These are phyloP conservation scores for Pugionium dolabratum DNA, from an alignment of 345 rosid genomes.

Conservation along the genomic window DNA sequence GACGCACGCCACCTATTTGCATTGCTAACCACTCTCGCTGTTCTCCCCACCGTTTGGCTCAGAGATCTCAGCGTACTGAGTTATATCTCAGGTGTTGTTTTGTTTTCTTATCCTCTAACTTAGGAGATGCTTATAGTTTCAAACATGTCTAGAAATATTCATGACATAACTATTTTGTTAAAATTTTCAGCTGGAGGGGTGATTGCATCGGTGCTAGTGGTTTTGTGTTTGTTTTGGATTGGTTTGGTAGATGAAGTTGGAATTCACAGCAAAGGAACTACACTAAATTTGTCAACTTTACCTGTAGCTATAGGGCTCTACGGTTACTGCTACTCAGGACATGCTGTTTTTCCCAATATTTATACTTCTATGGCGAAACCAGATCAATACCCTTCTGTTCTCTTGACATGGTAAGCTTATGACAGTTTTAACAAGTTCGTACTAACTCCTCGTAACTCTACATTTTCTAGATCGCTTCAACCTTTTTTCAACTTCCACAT, in stretches of 20 bases:
- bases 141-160: constrained; percentile 4
- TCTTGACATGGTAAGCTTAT: constrained; percentile 59
- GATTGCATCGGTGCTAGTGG: constrained; percentile 76
- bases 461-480: background rate
- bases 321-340: constrained; percentile 95
- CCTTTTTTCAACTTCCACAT: background rate
- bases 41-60: constrained; percentile 95
- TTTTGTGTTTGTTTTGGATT: constrained; percentile 84
- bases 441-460: background rate
- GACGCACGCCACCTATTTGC: constrained; percentile 73
- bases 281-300: constrained; percentile 63
- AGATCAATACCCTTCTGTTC: constrained; percentile 68
- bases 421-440: background rate
- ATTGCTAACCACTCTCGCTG: constrained; percentile 66
- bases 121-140: background rate
- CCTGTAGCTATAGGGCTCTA: constrained; percentile 98
- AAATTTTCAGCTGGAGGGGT: constrained; percentile 84
- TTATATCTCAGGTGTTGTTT: constrained; percentile 69
- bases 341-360: constrained; percentile 95
- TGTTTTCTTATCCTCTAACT: background rate
- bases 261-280: constrained; percentile 63
- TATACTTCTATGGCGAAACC: constrained; percentile 91
- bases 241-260: constrained; percentile 81
- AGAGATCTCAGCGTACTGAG: constrained; percentile 87
- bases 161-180: constrained; percentile 14